phyloP scores from a whole-genome alignment of 345 rosid species.

The Gossypium ekmanianum region DNA sequence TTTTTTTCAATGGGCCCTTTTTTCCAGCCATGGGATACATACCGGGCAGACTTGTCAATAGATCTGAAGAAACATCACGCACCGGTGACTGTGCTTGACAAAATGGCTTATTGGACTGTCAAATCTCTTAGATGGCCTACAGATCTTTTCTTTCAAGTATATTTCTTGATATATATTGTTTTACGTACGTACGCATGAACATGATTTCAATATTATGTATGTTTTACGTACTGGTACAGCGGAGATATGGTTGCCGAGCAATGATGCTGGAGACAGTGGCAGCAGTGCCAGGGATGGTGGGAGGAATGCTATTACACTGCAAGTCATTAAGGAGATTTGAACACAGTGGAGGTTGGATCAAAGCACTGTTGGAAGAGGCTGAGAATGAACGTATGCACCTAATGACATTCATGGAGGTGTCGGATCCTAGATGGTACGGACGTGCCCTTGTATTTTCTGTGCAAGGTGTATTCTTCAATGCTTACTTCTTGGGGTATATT shows the following conservation, averaged over 20 bases:
- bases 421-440: conserved; percentile 71
- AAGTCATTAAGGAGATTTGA: conserved; percentile 67
- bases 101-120: conserved; percentile 63
- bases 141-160: conserved; percentile 72
- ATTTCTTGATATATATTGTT: neutral
- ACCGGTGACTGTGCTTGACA: conserved; percentile 47
- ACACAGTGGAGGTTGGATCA: conserved; percentile 87
- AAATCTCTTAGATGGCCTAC: conserved; percentile 67
- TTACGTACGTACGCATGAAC: neutral
- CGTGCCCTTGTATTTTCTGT: conserved; percentile 65
- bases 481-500: conserved; percentile 64
- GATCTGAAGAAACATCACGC: conserved; percentile 70
- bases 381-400: conserved; percentile 92
- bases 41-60: conserved; percentile 50
- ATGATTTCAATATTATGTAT: neutral
- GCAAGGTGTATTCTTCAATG: conserved; percentile 76
- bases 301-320: conserved; percentile 72
- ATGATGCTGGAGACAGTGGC: conserved; percentile 93
- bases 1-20: neutral
- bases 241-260: conserved; percentile 70
- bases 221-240: conserved; percentile 26
- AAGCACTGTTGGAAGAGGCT: conserved; percentile 69
- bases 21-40: conserved; percentile 51
- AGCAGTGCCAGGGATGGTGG: conserved; percentile 83
- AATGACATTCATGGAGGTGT: conserved; percentile 86